Evolutionary conservation across 306 rosid genomes (phyloP).

Genomic region (Hippophae tibetana): DNA sequence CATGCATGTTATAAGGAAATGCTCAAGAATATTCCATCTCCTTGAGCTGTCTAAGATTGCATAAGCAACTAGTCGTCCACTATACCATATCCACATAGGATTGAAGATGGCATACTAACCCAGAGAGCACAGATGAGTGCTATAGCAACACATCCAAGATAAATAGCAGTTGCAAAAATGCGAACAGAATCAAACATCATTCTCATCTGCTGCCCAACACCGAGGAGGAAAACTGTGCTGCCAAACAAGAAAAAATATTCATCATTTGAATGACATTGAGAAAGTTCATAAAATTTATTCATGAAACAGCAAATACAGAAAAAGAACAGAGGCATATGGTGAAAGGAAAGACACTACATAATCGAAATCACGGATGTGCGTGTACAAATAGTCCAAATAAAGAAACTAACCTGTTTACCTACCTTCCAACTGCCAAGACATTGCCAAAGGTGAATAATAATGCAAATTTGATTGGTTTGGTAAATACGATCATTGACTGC

Average conservation of each 20-base stretch:
- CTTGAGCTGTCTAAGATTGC: not conserved
- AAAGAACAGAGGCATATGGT: too few species aligned
- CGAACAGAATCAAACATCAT: slow-evolving; percentile 92
- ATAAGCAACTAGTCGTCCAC: not conserved
- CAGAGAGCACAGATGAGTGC: slow-evolving; percentile 17
- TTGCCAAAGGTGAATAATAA: too few species aligned
- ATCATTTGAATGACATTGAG: slow-evolving; percentile 9
- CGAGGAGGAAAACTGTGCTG: slow-evolving; percentile 96
- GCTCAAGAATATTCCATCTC: not conserved
- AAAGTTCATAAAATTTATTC: not conserved
- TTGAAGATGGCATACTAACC: slow-evolving; percentile 35
- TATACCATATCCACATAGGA: not conserved
- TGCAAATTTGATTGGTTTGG: too few species aligned
- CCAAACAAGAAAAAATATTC: slow-evolving; percentile 31
- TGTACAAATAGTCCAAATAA: too few species aligned
- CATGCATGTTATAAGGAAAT: not conserved
- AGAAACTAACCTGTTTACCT: too few species aligned
- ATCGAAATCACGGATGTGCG: too few species aligned
- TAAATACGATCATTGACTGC: too few species aligned
- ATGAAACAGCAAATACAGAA: too few species aligned
- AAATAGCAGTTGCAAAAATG: slow-evolving; percentile 54
- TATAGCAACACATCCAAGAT: too few species aligned
- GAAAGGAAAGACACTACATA: too few species aligned
- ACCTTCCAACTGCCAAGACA: too few species aligned
- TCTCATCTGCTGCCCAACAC: slow-evolving; percentile 55